A percentile compares a stretch with the other conserved stretches of the same genome.
Conservation (phyloP, 257 asterid species). For the Ilex asprella region DNA sequence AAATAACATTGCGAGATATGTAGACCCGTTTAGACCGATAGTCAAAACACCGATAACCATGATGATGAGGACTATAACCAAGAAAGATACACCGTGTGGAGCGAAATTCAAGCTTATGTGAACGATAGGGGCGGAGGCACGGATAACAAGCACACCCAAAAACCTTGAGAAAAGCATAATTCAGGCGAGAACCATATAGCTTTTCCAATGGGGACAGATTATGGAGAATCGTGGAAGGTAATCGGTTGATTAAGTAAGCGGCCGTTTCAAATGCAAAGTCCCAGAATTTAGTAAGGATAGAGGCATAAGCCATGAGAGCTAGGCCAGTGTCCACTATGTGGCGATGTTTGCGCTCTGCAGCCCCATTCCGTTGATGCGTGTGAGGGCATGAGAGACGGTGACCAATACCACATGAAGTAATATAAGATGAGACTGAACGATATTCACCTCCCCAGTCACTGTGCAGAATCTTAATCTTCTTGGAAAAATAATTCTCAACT, state of each 20-base stretch:
- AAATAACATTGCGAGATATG: neutral
- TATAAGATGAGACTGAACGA: too few relatives aligned
- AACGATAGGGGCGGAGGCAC: neutral
- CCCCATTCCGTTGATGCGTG: neutral
- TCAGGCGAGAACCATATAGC: neutral
- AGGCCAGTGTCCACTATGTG: neutral
- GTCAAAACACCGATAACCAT: neutral
- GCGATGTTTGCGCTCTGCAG: neutral
- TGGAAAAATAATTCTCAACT: too few relatives aligned
- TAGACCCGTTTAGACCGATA: neutral
- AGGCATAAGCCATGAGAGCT: neutral
- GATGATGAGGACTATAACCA: neutral
- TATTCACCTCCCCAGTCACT: too few relatives aligned
- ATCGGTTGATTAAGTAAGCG: neutral
- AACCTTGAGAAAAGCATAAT: neutral
- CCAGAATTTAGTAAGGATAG: neutral
- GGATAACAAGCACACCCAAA: neutral
- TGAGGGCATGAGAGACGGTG: neutral
- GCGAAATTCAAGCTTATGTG: neutral
- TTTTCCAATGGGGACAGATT: neutral
- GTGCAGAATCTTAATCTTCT: too few relatives aligned
- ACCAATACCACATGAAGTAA: too few relatives aligned
- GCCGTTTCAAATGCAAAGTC: neutral
- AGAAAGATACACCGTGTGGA: neutral
- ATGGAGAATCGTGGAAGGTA: neutral